Percentiles rank a stretch among this genome's conserved stretches.
Evolutionary conservation across 2,329 filamentous ascomycete species (phyloP).

Genomic region (Berkeleyomyces basicola): DNA sequence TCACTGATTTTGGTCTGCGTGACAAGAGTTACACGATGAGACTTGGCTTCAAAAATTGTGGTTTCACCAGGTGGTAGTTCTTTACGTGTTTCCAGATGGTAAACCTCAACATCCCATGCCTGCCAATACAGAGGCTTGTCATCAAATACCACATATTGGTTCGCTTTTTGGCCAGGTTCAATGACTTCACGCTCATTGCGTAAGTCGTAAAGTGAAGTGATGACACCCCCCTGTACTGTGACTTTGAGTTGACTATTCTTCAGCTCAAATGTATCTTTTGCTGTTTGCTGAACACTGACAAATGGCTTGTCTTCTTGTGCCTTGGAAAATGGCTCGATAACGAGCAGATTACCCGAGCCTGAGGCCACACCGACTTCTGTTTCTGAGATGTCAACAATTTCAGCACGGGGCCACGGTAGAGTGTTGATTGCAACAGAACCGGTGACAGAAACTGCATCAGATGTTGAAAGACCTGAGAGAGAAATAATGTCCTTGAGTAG

Average conservation of each 20-base stretch:
- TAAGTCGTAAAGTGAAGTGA: constrained; percentile 72
- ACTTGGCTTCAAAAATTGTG: constrained; percentile 51
- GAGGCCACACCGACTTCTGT: constrained; percentile 37
- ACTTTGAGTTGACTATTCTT: constrained; percentile 63
- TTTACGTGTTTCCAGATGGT: constrained; percentile 72
- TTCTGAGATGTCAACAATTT: constrained; percentile 49
- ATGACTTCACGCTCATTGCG: constrained; percentile 61
- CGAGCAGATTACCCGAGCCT: constrained; percentile 36
- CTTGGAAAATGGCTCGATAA: constrained; percentile 33
- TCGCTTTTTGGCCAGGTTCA: constrained; percentile 56
- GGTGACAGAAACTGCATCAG: constrained; percentile 26
- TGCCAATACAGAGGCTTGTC: constrained; percentile 97
- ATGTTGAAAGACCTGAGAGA: constrained; percentile 44
- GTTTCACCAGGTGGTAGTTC: constrained; percentile 55
- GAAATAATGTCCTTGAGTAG: constrained; percentile 53
- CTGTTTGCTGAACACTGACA: constrained; percentile 29
- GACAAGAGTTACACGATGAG: constrained; percentile 63
- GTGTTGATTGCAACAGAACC: constrained; percentile 54
- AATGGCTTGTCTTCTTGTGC: constrained; percentile 31
- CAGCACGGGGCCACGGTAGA: constrained; percentile 66
- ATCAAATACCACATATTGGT: constrained; percentile 87
- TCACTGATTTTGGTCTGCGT: constrained; percentile 81
- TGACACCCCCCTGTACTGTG: constrained; percentile 54
- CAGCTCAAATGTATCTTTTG: constrained; percentile 54
- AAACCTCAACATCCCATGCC: constrained; percentile 96